These are phyloP conservation scores for Bothriochloa decipiens DNA, from an alignment of 176 grass and related monocot genomes.

Conservation along the genomic window DNA sequence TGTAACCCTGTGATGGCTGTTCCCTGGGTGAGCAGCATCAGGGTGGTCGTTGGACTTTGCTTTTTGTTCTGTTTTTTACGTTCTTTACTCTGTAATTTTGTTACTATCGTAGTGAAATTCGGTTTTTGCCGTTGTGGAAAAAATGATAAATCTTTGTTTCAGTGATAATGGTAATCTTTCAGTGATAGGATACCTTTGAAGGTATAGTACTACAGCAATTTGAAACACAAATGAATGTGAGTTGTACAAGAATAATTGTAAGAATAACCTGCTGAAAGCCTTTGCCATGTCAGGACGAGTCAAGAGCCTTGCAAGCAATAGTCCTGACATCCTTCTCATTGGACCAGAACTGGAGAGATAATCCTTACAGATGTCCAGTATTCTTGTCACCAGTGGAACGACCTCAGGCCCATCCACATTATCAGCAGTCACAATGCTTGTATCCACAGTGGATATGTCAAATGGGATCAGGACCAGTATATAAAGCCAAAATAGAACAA, in stretches of 20 bases:
- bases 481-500: slow-evolving; percentile 97
- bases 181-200: slow-evolving; percentile 24
- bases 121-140: too few relatives aligned
- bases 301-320: slow-evolving; percentile 88
- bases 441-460: slow-evolving; percentile 94
- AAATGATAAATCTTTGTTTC: slow-evolving; percentile 17
- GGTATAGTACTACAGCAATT: slow-evolving; percentile 22
- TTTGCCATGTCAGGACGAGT: slow-evolving; percentile 93
- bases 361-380: slow-evolving; percentile 93
- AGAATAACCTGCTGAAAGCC: slow-evolving; percentile 75
- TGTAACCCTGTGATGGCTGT: too few relatives aligned
- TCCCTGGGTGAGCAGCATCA: too few relatives aligned
- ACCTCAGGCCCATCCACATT: slow-evolving; percentile 43
- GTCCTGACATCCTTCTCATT: slow-evolving; percentile 95
- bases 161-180: slow-evolving; percentile 24
- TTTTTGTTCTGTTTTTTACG: too few relatives aligned
- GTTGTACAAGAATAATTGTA: slow-evolving; percentile 38
- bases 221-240: slow-evolving; percentile 26
- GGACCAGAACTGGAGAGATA: slow-evolving; percentile 91
- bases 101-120: too few relatives aligned
- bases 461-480: slow-evolving; percentile 97
- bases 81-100: too few relatives aligned
- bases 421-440: slow-evolving; percentile 61
- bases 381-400: slow-evolving; percentile 80
- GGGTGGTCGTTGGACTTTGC: too few relatives aligned